A percentile compares a stretch with the other conserved stretches of the same genome.
These are phyloP conservation scores for Balansia obtecta DNA, from an alignment of 2,329 filamentous ascomycete genomes.

Conservation along the genomic window DNA sequence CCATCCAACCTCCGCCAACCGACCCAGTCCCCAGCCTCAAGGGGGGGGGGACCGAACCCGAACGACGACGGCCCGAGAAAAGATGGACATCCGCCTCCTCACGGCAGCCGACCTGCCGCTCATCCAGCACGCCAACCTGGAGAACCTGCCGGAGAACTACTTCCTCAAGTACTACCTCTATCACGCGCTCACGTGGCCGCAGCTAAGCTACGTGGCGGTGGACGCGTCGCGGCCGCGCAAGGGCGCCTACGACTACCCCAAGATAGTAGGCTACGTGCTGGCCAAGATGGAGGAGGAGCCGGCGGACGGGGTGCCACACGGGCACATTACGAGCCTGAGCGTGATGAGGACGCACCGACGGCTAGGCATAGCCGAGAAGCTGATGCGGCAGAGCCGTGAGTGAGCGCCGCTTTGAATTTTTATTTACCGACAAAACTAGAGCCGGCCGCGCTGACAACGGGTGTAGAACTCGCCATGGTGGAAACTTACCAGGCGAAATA, in stretches of 20 bases:
- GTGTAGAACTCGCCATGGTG: conserved; percentile 95
- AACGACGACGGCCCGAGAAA: too few species aligned
- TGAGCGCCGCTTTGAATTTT: too few species aligned
- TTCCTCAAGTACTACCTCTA: conserved; percentile 99
- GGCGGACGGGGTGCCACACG: conserved; percentile 77
- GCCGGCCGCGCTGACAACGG: too few species aligned
- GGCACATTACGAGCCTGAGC: conserved; percentile 88
- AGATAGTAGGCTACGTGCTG: conserved; percentile 97
- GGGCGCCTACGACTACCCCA: conserved; percentile 78
- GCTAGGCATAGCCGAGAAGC: conserved; percentile 86
- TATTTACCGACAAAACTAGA: too few species aligned
- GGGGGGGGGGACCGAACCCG: too few species aligned
- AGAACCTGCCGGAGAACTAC: conserved; percentile 98
- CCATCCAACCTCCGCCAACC: too few species aligned
- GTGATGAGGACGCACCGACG: conserved; percentile 94
- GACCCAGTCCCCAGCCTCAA: too few species aligned
- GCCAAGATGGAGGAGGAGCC: conserved; percentile 99
- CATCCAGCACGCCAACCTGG: conserved; percentile 96
- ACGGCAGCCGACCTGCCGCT: conserved; percentile 73
- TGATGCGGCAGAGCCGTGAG: conserved; percentile 93
- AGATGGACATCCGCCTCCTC: conserved; percentile 85
- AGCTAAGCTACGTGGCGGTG: conserved; percentile 92
- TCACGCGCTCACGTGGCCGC: conserved; percentile 95
- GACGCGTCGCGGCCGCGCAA: conserved; percentile 72
- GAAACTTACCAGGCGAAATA: conserved; percentile 87